Evolutionary conservation across 163 green algal genomes (phyloP).

Genomic region (Scenedesmus sp.): DNA sequence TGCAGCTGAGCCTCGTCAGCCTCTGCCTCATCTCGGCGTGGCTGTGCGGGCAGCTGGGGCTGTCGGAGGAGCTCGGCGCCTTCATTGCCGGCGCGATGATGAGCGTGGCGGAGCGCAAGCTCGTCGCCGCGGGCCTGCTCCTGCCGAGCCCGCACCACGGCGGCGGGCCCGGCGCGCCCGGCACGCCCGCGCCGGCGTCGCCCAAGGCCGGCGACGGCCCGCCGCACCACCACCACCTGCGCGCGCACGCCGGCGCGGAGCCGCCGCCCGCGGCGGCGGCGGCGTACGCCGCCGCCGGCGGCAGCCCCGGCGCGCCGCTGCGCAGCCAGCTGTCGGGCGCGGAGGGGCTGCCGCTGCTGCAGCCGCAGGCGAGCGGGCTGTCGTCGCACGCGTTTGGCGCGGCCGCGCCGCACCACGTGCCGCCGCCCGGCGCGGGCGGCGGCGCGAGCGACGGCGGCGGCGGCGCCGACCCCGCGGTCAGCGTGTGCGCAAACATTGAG

Average conservation of each 20-base stretch:
- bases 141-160: slow-evolving; percentile 4
- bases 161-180: too few species aligned
- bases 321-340: too few species aligned
- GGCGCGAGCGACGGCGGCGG: not conserved
- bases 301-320: too few species aligned
- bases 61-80: slow-evolving; percentile 87
- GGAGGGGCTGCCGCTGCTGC: not conserved
- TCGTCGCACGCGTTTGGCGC: too few species aligned
- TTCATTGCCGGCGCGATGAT: slow-evolving; percentile 74
- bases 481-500: slow-evolving; percentile 51
- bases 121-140: slow-evolving; percentile 22
- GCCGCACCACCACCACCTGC: too few species aligned
- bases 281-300: too few species aligned
- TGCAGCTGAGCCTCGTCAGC: slow-evolving; percentile 62
- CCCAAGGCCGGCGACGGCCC: too few species aligned
- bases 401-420: not conserved
- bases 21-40: slow-evolving; percentile 75
- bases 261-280: too few species aligned
- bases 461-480: slow-evolving; percentile 23
- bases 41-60: slow-evolving; percentile 67
- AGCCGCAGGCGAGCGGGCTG: not conserved
- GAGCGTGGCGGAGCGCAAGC: slow-evolving; percentile 40
- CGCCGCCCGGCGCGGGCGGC: slow-evolving; percentile 4
- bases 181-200: too few species aligned
- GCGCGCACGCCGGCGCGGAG: too few species aligned